A percentile compares a stretch with the other conserved stretches of the same genome.
These are phyloP conservation scores for Cladosporium halotolerans DNA, from an alignment of 2,329 filamentous ascomycete species.

Conservation along the genomic window DNA sequence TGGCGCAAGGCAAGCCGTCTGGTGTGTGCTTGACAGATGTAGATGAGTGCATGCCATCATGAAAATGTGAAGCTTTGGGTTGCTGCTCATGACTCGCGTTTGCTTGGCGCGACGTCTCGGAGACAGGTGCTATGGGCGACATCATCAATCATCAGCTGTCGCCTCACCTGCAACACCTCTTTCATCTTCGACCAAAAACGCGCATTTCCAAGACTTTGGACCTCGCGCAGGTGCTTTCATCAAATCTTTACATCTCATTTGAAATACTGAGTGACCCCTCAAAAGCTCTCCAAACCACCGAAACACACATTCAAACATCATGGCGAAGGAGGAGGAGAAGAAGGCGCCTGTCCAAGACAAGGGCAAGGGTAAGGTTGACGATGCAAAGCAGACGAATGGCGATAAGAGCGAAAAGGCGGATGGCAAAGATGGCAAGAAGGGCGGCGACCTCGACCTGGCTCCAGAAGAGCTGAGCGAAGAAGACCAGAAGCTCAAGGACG, in stretches of 20 bases:
- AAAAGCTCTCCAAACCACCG: not conserved
- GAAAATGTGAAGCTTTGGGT: slow-evolving; percentile 7
- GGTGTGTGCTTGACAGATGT: not conserved
- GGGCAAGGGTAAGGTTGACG: slow-evolving; percentile 84
- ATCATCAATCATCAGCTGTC: slow-evolving; percentile 2
- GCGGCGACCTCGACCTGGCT: slow-evolving; percentile 65
- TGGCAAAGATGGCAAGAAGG: slow-evolving; percentile 61
- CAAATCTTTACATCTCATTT: not conserved
- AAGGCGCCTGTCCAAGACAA: slow-evolving; percentile 68
- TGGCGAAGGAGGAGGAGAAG: slow-evolving; percentile 95
- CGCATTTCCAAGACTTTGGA: no score
- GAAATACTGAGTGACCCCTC: not conserved
- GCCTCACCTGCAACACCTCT: not conserved
- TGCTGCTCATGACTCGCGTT: slow-evolving; percentile 8
- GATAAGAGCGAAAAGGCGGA: slow-evolving; percentile 47
- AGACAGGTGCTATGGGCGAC: slow-evolving; percentile 6
- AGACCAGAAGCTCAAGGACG: slow-evolving; percentile 95
- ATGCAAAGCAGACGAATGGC: slow-evolving; percentile 57
- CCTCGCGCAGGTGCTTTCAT: no score
- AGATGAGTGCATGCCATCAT: not conserved
- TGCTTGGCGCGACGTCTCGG: slow-evolving; percentile 5
- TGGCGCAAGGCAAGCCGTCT: not conserved
- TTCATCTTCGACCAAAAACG: not conserved
- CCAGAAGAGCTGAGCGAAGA: slow-evolving; percentile 93
- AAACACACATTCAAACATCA: slow-evolving; percentile 18